Evolutionary conservation across 805 yeast genomes (phyloP), one percentile per base, ranked within the genome.

Genomic region (Ogataea nitratoaversa): DNA sequence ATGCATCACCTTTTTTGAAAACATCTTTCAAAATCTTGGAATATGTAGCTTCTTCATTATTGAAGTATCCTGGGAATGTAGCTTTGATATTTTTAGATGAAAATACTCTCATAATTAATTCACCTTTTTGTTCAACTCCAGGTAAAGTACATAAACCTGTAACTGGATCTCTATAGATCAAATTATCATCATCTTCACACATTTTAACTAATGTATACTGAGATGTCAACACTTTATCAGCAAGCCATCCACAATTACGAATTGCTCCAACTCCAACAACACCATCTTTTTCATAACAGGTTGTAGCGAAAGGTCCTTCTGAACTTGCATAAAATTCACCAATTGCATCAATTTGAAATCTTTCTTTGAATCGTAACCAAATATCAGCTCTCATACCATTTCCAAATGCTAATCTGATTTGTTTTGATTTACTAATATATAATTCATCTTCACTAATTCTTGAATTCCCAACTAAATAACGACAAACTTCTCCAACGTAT

Each of bases 271-370:
- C 71, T 5, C 95, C 97, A 56, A 68, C 47, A 57, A 68, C 44
- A 9, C 63, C 63, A 32, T 50, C 39, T 4, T 36, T 74, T 63
- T 91, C 97, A 54, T 76, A 74, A 54, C 79, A 81, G 2, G 95
- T 88, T 14, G 90, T 75, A 1, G 95, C 96, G 52, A 86, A 75
- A 16, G 97, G 97, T 3, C 91, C 80, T 59, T 90, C 98, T 0
- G 96, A 88, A 2, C 96, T 84, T 1, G 95, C 95, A 62, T 90
- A 90, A 56, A 91, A 90, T 59, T 90, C 98, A 13, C 95, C 95
- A 44, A 90, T 73, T 4, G 76, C 82, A 20, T 72, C 67, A 44
- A 90, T 82, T 43, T 78, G 73, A 68, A 90, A 90, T 45, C 95
- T 70, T 18, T 72, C 63, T 61, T 87, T 88, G 65, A 90, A 85